Base-by-base conservation (phyloP, 2,329 filamentous ascomycete genomes). In the Chaetomiaceae sp. region DNA sequence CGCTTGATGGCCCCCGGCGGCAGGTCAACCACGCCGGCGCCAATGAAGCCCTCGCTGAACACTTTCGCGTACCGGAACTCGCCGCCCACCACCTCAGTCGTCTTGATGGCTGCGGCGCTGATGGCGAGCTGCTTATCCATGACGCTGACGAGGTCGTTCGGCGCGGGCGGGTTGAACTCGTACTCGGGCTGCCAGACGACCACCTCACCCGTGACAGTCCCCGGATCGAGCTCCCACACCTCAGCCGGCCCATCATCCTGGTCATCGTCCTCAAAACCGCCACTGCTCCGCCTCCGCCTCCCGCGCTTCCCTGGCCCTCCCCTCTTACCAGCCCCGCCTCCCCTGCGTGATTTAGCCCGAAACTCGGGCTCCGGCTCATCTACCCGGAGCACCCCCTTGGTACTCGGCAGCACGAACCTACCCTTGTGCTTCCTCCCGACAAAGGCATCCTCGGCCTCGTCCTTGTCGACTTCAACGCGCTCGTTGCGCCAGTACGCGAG, bases 41-140 rank as follows among this genome's bases (percentile, higher is more conserved):
- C 91, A 69, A 97, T 89, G 69, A 96, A 97, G 0, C 87, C 84
- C 56, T 88, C 76, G 25, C 84, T 89, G 53, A 95, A 79, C 56
- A 92, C 87, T 74, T 96, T 97, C 30, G 89, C 88, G 66, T 95
- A 97, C 52, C 82, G 81, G 76, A 97, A 97, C 3, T 82, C 83
- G 16, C 86, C 85, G 64, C 79, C 76, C 49, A 76, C 76, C 57
- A 85, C 81, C 53, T 81, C 77, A 21, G 74, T 73, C 21, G 81
- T 80, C 59, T 80, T 71, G 48, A 86, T 79, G 2, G 79, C 78
- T 6, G 73, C 68, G 50, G 74, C 76, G 48, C 75, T 76, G 51
- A 85, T 73, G 41, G 82, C 82, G 29, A 85, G 71, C 52, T 79
- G 75, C 48, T 82, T 76, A 29, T 79, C 75, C 11, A 71, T 71